Base-by-base conservation (phyloP, 2,329 filamentous ascomycete genomes). In the Penicillium capsulatum region DNA sequence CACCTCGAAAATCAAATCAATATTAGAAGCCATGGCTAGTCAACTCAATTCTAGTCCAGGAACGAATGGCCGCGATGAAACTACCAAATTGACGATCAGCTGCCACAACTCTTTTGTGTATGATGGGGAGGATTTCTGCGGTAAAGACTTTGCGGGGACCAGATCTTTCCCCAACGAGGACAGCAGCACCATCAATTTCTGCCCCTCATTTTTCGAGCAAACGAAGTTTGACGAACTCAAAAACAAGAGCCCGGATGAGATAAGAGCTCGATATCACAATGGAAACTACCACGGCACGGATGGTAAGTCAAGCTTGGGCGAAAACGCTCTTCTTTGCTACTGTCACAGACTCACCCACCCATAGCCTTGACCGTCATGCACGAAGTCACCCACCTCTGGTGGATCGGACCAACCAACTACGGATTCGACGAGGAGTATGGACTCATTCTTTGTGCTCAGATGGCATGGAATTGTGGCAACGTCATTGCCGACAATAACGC, bases 181-280 rank as follows among this genome's bases (percentile, higher is more conserved):
- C 27, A 30, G 27, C 27, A 30, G 27, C n/a, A 30, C 27, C 7
- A 30, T 30, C 8, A 30, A 30, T 30, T 30, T 30, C 27, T 30
- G 27, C n/a, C 27, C 27, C 8, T 6, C 5, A 9, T 30, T 30
- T 13, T 30, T 30, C 13, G 27, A 13, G 27, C 27, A 9, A 13
- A 7, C 27, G 14, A 30, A 13, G 27, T 30, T 30, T 14, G 27
- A 30, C 13, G 5, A 30, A 13, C 6, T 30, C 8, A 30, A 30
- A 30, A 30, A 13, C n/a, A 13, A 13, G 7, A 30, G 27, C 27
- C 27, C 7, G 27, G 27, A 30, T 14, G 27, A 7, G 27, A 13
- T 30, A 7, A 7, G 27, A 30, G 27, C 27, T 9, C 8, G 14
- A 30, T 30, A 30, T 13, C 27, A 30, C 27, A 14, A 13, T 30